Percentiles rank a stretch among this genome's conserved stretches.
Conservation (phyloP, 495 filamentous ascomycete genomes). For the Aspergillus conjunctus region DNA sequence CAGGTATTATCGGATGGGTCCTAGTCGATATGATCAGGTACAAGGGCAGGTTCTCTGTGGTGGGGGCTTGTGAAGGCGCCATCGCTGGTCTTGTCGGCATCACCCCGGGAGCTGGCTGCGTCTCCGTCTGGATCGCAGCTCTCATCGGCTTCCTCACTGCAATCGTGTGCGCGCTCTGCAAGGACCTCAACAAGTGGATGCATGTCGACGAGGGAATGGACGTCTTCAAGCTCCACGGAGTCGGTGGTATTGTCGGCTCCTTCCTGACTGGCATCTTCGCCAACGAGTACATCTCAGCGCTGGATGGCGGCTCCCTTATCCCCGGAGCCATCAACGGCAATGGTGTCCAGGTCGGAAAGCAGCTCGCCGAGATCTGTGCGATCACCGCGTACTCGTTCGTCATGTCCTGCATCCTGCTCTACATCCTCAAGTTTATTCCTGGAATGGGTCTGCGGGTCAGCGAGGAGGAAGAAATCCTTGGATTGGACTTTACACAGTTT, state of each 20-base stretch:
- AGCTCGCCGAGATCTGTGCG: constrained; percentile 60
- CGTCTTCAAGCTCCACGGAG: constrained; percentile 64
- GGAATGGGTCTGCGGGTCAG: constrained; percentile 57
- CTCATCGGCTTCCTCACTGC: constrained; percentile 62
- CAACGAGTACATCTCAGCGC: constrained; percentile 39
- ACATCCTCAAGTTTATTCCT: constrained; percentile 60
- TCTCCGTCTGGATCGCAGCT: constrained; percentile 57
- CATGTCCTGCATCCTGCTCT: constrained; percentile 55
- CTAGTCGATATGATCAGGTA: constrained; percentile 59
- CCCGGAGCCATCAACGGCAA: constrained; percentile 59
- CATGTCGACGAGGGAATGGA: constrained; percentile 64
- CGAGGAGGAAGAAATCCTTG: constrained; percentile 59
- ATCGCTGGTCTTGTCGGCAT: constrained; percentile 67
- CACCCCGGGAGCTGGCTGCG: constrained; percentile 64
- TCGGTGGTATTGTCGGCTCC: constrained; percentile 63
- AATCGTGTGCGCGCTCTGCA: constrained; percentile 49
- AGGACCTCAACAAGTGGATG: constrained; percentile 60
- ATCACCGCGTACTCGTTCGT: constrained; percentile 59
- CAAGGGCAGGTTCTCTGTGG: constrained; percentile 57
- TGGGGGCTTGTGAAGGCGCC: constrained; percentile 62
- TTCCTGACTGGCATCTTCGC: constrained; percentile 66
- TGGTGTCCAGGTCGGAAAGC: constrained; percentile 59
- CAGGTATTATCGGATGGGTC: constrained; percentile 61
- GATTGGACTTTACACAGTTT: constrained; percentile 59
- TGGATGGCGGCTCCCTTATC: constrained; percentile 52